Percentiles rank a stretch among this genome's conserved stretches.
Evolutionary conservation across 441 rosid species (phyloP).

Genomic region (Gossypium lobatum): DNA sequence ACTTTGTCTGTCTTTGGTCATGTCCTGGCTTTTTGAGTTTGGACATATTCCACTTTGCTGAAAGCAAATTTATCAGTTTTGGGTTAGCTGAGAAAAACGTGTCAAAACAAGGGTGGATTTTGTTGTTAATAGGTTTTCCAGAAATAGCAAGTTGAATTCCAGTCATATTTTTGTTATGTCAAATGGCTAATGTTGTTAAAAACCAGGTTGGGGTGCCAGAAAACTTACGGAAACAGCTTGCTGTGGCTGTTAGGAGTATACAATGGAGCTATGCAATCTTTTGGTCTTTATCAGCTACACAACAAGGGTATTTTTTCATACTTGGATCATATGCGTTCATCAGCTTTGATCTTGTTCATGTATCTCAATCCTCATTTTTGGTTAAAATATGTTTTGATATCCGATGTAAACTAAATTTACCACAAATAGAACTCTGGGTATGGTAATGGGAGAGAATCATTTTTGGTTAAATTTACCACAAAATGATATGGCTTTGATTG

Average conservation of each 20-base stretch:
- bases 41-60: background rate
- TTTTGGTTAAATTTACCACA: no score
- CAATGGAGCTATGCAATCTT: conserved; percentile 65
- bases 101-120: background rate
- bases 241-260: conserved; percentile 48
- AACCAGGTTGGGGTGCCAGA: conserved; percentile 29
- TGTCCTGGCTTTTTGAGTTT: conserved; percentile 2
- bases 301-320: conserved; percentile 33
- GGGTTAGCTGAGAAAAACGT: background rate
- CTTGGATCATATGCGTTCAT: background rate
- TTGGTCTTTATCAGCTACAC: conserved; percentile 49
- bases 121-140: background rate
- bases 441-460: background rate
- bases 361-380: conserved; percentile 13
- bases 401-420: background rate
- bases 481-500: background rate
- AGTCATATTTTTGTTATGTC: conserved; percentile 11
- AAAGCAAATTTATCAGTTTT: background rate
- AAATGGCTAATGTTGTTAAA: conserved; percentile 39
- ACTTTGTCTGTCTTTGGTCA: background rate
- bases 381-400: conserved; percentile 1
- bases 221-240: conserved; percentile 43
- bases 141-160: background rate
- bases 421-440: background rate
- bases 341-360: background rate